These are phyloP conservation scores for Petasospora fabianii DNA, from an alignment of 1,139 yeast species.

Conservation along the genomic window DNA sequence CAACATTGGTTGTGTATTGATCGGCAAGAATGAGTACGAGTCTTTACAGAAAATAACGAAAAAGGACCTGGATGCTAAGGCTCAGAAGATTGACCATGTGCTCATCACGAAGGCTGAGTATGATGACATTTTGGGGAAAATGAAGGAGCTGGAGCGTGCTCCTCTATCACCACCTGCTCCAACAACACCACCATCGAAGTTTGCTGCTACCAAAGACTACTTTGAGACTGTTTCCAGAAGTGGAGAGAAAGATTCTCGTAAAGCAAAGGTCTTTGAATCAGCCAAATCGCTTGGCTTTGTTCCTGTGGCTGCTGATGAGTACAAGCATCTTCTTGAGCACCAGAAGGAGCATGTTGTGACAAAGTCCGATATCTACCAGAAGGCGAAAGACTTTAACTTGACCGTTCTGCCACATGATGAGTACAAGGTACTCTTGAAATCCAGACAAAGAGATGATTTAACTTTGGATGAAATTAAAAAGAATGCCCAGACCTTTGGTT, in stretches of 20 bases:
- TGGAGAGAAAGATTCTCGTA: constrained; percentile 28
- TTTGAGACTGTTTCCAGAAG: constrained; percentile 30
- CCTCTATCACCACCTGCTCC: constrained; percentile 13
- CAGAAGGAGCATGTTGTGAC: constrained; percentile 32
- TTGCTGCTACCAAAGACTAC: constrained; percentile 31
- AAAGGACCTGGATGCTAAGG: constrained; percentile 27
- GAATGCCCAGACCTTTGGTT: constrained; percentile 26
- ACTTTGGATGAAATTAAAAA: constrained; percentile 30
- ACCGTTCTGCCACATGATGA: constrained; percentile 33
- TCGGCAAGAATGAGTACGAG: constrained; percentile 28
- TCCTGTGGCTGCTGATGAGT: constrained; percentile 32
- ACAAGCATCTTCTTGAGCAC: constrained; percentile 29
- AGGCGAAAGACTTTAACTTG: constrained; percentile 31
- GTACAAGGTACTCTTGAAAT: constrained; percentile 28
- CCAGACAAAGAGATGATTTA: constrained; percentile 23
- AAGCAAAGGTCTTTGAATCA: constrained; percentile 31
- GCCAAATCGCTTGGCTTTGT: constrained; percentile 35
- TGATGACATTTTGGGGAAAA: constrained; percentile 13
- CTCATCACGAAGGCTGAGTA: constrained; percentile 26
- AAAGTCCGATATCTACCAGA: constrained; percentile 31
- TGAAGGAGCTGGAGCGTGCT: constrained; percentile 4
- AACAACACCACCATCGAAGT: constrained; percentile 26
- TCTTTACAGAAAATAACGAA: constrained; percentile 25
- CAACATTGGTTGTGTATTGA: constrained; percentile 23
- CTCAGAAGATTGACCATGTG: constrained; percentile 28